Base-by-base conservation (phyloP, 805 yeast genomes). In the Ascoidea rubescens region DNA sequence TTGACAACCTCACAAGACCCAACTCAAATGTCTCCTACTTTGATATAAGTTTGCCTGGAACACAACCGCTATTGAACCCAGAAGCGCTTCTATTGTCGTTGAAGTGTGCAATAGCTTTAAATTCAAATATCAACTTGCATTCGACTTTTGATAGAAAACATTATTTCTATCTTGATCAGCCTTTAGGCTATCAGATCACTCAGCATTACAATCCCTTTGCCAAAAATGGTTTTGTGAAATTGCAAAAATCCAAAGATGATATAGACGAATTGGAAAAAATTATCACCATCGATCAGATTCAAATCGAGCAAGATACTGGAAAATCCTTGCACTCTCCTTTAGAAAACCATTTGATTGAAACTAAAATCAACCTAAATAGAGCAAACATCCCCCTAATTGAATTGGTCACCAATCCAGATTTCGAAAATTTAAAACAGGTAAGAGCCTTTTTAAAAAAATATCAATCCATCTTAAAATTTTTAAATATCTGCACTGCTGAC, bases 141-240 rank as follows among this genome's bases (percentile, higher is more conserved):
- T 84, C 91, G 1, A 71, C 82, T 1, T 93, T 93, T 64, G 99
- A 93, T 62, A 72, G 99, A 58, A 93, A 93, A 65, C 99, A 93
- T 64, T 93, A 93, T 64, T 89, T 93, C 65, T 93, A 93, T 64
- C 91, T 90, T 1, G 99, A 93, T 65, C 98, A 93, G 64, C 99
- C 99, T 0, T 67, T 85, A 51, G 99, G 99, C 1, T 93, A 89
- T 66, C 99, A 93, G 64, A 84, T 93, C 50, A 93, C 99, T 0
- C 99, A 93, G 66, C 86, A 80, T 61, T 87, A 77, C 63, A 73
- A 74, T 43, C 97, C 98, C 0, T 70, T 87, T 48, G 93, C 96
- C 1, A 69, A 65, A 37, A 72, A 78, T 49, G 99, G 99, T 0
- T 57, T 51, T 21, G 49, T 91, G 33, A 62, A 62, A 28, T 63